phyloP scores from a whole-genome alignment of 306 rosid species.

The Rosa lucieae region DNA sequence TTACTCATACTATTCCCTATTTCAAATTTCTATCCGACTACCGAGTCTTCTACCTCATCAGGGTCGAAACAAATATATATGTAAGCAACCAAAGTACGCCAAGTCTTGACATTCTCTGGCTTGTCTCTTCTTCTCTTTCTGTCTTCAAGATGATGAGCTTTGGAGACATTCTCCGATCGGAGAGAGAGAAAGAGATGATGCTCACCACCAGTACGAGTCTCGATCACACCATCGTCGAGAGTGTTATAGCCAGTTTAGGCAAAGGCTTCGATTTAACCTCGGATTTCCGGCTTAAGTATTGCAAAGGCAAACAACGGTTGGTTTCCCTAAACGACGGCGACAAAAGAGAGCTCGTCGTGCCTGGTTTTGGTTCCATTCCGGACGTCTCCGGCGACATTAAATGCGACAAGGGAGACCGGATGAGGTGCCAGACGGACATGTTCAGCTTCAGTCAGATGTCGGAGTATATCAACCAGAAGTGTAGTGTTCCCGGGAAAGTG shows the following conservation, averaged over 20 bases:
- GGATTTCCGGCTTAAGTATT: constrained; percentile 78
- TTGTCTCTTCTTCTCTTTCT: neutral
- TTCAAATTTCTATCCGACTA: neutral
- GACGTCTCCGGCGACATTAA: constrained; percentile 71
- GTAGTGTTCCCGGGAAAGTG: constrained; percentile 62
- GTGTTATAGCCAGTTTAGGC: constrained; percentile 67
- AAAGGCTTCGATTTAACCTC: constrained; percentile 86
- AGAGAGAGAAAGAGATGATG: constrained; percentile 12
- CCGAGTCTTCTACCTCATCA: neutral
- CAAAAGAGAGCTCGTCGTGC: constrained; percentile 41
- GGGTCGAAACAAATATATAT: neutral
- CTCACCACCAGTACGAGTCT: neutral
- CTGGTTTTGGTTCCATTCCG: constrained; percentile 48
- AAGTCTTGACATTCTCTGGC: neutral
- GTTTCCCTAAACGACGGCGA: constrained; percentile 50
- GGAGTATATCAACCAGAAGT: constrained; percentile 58
- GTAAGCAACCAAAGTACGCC: neutral
- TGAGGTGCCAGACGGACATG: constrained; percentile 66
- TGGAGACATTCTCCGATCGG: neutral
- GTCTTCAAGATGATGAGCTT: neutral
- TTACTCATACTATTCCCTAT: neutral
- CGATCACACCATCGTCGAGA: constrained; percentile 38
- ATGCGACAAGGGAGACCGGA: constrained; percentile 85
- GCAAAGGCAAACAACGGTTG: constrained; percentile 66
- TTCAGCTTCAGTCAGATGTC: constrained; percentile 89